A percentile compares a stretch with the other conserved stretches of the same genome.
phyloP scores from a whole-genome alignment of 768 basidiomycete species.

The Leucocoprinus sp. region DNA sequence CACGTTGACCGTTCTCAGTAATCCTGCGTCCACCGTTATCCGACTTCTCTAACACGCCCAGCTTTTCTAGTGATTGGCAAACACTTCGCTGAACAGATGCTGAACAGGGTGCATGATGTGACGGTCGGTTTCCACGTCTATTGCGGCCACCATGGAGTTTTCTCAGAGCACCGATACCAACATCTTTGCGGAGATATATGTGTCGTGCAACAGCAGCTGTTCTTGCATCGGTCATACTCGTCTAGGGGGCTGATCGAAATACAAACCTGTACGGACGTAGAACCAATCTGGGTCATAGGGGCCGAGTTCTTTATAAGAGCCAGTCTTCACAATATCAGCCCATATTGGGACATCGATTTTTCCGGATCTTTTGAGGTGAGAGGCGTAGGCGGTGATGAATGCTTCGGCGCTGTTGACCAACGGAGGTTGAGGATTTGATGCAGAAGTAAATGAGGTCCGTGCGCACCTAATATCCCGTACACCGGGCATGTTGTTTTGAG shows the following conservation, averaged over 20 bases:
- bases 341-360: slow-evolving; percentile 99
- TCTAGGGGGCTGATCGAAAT: slow-evolving; percentile 1
- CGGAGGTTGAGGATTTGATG: slow-evolving; percentile 15
- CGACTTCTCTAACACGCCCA: slow-evolving; percentile 92
- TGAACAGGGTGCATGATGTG: slow-evolving; percentile 85
- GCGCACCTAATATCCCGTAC: slow-evolving; percentile 71
- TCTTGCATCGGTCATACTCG: slow-evolving; percentile 4
- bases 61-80: slow-evolving; percentile 97
- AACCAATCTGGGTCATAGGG: slow-evolving; percentile 99
- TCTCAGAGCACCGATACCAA: slow-evolving; percentile 86
- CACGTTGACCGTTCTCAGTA: slow-evolving; percentile 93
- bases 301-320: slow-evolving; percentile 94
- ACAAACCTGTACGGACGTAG: slow-evolving; percentile 95
- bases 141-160: slow-evolving; percentile 97
- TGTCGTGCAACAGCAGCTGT: slow-evolving; percentile 94
- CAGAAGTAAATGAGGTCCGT: slow-evolving; percentile 3
- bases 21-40: slow-evolving; percentile 94
- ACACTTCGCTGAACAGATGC: slow-evolving; percentile 89
- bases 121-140: slow-evolving; percentile 93
- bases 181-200: slow-evolving; percentile 98
- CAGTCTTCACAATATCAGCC: slow-evolving; percentile 99
- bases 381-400: slow-evolving; percentile 91
- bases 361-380: slow-evolving; percentile 95
- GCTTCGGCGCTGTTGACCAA: slow-evolving; percentile 64
- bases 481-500: slow-evolving; percentile 63